Percentiles rank a stretch among this genome's conserved stretches.
phyloP scores from a whole-genome alignment of 2,329 filamentous ascomycete species.

The Corinectria fuckeliana region DNA sequence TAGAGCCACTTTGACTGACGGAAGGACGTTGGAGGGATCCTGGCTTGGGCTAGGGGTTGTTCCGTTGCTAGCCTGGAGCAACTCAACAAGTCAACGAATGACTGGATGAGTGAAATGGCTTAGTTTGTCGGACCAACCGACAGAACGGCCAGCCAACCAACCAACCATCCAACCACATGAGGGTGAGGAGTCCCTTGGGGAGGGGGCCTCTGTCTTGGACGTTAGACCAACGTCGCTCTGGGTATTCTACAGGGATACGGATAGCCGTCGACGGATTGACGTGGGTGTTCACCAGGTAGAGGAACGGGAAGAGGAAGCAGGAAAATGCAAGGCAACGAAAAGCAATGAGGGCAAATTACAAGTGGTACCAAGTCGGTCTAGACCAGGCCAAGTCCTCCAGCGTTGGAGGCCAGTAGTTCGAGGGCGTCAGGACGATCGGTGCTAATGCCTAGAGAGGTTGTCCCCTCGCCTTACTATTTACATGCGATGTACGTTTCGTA shows the following conservation, averaged over 20 bases:
- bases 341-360: too few relatives aligned
- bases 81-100: not conserved
- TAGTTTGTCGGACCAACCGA: slow-evolving; percentile 9
- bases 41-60: not conserved
- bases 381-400: not conserved
- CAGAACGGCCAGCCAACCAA: slow-evolving; percentile 28
- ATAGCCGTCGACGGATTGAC: not conserved
- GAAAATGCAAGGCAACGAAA: not conserved
- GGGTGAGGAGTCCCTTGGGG: slow-evolving; percentile 7
- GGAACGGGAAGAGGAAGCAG: too few relatives aligned
- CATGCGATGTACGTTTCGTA: too few relatives aligned
- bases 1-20: slow-evolving; percentile 7
- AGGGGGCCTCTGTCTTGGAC: slow-evolving; percentile 9
- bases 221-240: slow-evolving; percentile 7
- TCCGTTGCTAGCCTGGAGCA: slow-evolving; percentile 2
- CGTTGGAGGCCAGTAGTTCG: not conserved
- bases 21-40: not conserved
- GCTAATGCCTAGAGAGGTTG: not conserved
- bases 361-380: slow-evolving; percentile 10
- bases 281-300: too few relatives aligned
- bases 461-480: too few relatives aligned
- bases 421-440: not conserved
- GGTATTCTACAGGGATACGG: slow-evolving; percentile 15
- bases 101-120: slow-evolving; percentile 1
- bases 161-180: too few relatives aligned